A percentile compares a stretch with the other conserved stretches of the same genome.
Conservation (phyloP, 345 rosid species). For the Gossypium arboreum region DNA sequence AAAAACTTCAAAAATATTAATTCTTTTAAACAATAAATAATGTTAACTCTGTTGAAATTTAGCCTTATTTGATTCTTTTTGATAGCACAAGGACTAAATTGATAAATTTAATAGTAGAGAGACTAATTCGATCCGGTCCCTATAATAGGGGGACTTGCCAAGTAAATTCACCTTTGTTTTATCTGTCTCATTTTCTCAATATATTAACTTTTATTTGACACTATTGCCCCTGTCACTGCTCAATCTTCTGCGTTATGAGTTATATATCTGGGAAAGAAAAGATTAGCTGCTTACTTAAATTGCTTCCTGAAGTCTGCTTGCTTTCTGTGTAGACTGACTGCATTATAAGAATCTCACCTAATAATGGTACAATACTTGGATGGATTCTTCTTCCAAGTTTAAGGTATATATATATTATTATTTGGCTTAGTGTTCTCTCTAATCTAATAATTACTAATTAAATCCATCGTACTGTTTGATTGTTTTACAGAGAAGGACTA, state of each 20-base stretch:
- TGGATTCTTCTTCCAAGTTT: conserved; percentile 79
- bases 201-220: background rate
- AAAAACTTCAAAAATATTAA: no score
- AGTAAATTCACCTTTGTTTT: no score
- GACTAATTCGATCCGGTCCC: no score
- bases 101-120: no score
- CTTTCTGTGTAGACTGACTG: conserved; percentile 64
- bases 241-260: background rate
- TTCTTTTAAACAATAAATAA: no score
- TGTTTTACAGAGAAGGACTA: conserved; percentile 50
- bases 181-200: background rate
- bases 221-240: background rate
- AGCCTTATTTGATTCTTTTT: no score
- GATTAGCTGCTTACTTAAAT: conserved; percentile 20
- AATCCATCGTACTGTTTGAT: background rate
- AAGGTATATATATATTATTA: conserved; percentile 42
- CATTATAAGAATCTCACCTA: conserved; percentile 78
- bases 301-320: conserved; percentile 7
- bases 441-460: background rate
- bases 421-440: background rate
- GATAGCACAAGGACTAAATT: no score
- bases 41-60: no score
- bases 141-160: no score
- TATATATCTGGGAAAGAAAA: background rate
- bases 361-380: conserved; percentile 60